These are phyloP conservation scores for Pseudotulostoma volvatum DNA, from an alignment of 495 filamentous ascomycete species.

Conservation along the genomic window DNA sequence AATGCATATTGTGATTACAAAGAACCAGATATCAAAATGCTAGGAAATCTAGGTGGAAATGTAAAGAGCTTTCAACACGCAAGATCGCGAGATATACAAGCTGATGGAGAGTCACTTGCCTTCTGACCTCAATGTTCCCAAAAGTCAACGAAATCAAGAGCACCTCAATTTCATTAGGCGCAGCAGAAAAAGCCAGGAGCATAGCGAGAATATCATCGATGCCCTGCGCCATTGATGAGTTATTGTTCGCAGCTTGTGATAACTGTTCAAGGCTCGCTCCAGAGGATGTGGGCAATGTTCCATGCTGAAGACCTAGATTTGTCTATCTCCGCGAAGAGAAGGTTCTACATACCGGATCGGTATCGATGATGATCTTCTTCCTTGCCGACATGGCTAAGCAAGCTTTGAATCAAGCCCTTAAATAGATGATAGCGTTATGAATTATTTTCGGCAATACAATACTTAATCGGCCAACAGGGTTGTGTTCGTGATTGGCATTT, in stretches of 20 bases:
- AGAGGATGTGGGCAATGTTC: too few species aligned
- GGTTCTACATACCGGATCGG: conserved; percentile 48
- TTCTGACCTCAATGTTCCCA: conserved; percentile 77
- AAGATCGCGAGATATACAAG: conserved; percentile 5
- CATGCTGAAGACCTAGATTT: conserved; percentile 3
- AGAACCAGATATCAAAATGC: not conserved
- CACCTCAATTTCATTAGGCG: conserved; percentile 73
- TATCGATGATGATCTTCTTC: conserved; percentile 74
- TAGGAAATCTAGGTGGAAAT: not conserved
- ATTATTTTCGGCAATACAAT: too few species aligned
- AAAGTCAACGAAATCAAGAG: conserved; percentile 82
- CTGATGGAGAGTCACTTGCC: conserved; percentile 22
- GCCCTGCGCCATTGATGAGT: conserved; percentile 32
- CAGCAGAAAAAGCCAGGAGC: conserved; percentile 68
- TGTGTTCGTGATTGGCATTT: too few species aligned
- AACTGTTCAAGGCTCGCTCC: too few species aligned
- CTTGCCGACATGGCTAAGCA: conserved; percentile 3
- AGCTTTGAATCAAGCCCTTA: too few species aligned
- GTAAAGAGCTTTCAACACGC: not conserved
- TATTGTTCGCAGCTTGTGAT: too few species aligned
- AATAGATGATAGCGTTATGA: too few species aligned
- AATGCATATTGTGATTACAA: too few species aligned
- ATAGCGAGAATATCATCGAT: conserved; percentile 84
- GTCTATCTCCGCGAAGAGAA: not conserved
- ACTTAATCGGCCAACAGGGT: too few species aligned